Evolutionary conservation across 2,329 filamentous ascomycete species (phyloP).

Genomic region (Epichloe gansuensis): DNA sequence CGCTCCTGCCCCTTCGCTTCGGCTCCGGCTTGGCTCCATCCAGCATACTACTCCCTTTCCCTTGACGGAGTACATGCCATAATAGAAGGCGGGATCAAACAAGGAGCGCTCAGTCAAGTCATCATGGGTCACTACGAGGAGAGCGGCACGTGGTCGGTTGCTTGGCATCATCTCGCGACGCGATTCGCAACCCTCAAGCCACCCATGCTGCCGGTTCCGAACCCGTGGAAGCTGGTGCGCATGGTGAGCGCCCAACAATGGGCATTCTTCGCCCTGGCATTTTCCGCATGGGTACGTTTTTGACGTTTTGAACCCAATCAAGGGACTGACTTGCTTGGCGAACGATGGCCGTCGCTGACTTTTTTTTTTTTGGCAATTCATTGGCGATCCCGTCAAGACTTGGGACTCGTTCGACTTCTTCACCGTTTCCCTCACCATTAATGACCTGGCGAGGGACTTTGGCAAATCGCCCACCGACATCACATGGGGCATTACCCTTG

Average conservation of each 20-base stretch:
- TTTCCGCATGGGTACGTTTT: constrained; percentile 40
- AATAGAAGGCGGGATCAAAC: no score
- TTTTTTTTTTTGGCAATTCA: not conserved
- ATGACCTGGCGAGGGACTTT: constrained; percentile 40
- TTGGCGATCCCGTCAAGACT: constrained; percentile 23
- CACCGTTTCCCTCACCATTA: constrained; percentile 48
- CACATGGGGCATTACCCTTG: constrained; percentile 52
- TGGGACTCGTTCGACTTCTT: constrained; percentile 59
- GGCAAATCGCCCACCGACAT: constrained; percentile 43
- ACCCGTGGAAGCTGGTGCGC: constrained; percentile 36
- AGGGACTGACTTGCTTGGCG: no score
- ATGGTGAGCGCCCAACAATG: constrained; percentile 39
- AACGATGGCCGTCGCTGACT: not conserved
- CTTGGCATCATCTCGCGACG: constrained; percentile 31
- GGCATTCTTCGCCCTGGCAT: constrained; percentile 43
- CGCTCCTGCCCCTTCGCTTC: no score
- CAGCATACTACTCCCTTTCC: no score
- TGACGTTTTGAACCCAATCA: not conserved
- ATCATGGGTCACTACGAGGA: constrained; percentile 10
- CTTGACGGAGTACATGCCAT: no score
- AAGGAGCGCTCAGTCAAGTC: no score
- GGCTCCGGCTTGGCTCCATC: no score
- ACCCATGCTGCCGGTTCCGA: constrained; percentile 40
- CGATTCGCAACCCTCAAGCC: constrained; percentile 45
- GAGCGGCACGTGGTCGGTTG: not conserved